Conservation (phyloP, 1,284 basidiomycete genomes). For the Ganoderma leucocontextum region DNA sequence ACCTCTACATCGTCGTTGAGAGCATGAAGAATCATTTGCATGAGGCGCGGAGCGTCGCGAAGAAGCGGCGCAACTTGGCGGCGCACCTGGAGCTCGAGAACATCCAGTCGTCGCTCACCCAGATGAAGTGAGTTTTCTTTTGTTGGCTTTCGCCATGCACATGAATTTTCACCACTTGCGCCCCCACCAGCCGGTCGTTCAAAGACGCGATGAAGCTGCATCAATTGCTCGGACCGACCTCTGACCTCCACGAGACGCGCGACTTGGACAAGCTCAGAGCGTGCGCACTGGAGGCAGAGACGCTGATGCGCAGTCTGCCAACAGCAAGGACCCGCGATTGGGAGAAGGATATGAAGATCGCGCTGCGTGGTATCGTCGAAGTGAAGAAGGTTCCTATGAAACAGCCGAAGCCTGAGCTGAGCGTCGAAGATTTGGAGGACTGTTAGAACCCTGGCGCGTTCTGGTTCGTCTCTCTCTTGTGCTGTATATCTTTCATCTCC, state of each 20-base stretch:
- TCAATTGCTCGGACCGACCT: slow-evolving; percentile 28
- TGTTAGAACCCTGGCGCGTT: slow-evolving; percentile 3
- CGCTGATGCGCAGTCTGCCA: slow-evolving; percentile 30
- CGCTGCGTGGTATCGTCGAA: slow-evolving; percentile 36
- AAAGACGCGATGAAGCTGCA: slow-evolving; percentile 31
- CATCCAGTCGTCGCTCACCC: slow-evolving; percentile 41
- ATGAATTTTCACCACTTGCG: neutral
- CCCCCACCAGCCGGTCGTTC: slow-evolving; percentile 19
- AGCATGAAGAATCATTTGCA: slow-evolving; percentile 39
- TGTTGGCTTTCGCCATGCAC: neutral
- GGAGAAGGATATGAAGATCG: slow-evolving; percentile 37
- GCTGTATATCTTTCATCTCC: neutral
- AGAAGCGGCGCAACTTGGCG: slow-evolving; percentile 42
- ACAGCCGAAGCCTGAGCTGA: slow-evolving; percentile 31
- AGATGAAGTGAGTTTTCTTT: slow-evolving; percentile 31
- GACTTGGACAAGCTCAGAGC: slow-evolving; percentile 32
- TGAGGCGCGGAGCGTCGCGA: slow-evolving; percentile 45
- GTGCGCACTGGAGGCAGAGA: slow-evolving; percentile 22
- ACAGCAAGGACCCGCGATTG: slow-evolving; percentile 28
- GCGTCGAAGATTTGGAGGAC: slow-evolving; percentile 24
- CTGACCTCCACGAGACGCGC: slow-evolving; percentile 32
- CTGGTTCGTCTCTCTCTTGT: neutral
- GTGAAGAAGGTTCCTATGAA: slow-evolving; percentile 18
- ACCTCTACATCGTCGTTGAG: slow-evolving; percentile 56
- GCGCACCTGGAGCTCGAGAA: slow-evolving; percentile 46